Base-by-base conservation (phyloP, 2,329 filamentous ascomycete species). In the Exophiala sideris region DNA sequence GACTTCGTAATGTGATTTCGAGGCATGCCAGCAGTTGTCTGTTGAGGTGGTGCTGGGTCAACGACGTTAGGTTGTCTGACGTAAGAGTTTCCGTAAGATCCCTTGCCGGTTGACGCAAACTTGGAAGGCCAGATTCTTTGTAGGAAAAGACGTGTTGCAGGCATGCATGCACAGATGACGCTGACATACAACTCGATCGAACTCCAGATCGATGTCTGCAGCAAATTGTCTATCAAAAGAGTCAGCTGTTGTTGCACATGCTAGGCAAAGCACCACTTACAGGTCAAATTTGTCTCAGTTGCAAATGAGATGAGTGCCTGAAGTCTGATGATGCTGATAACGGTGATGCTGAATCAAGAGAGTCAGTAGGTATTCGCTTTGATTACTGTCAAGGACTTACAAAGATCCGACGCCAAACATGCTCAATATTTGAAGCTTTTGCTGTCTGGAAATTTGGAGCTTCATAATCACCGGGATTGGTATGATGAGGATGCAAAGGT, bases 391-490 rank as follows among this genome's bases (percentile, higher is more conserved):
- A 40, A 41, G 11, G n/a, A 64, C 70, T 62, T 65, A 71, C 70
- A 74, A 68, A 38, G 71, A 64, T 5, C 79, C 78, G 8, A 80
- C 71, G 16, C 70, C 68, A 53, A 81, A 81, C 77, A 81, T 80
- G 52, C 78, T 55, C 8, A 68, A 67, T 2, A 80, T 71, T 12
- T 75, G 70, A 14, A 75, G 38, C 66, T 78, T 81, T 65, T 76
- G 79, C 57, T 70, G 75, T 69, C 71, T 74, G 48, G 73, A 71
- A 24, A 80, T 55, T 2, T 73, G 70, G n/a, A 66, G 63, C 0
- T 63, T 54, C 16, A 65, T 63, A 2, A 81, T 61, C 48, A 78
- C 72, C 18, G 70, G 73, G 4, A 80, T 62, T 0, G 81, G 80
- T 2, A 83, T 66, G 0, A 65, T 71, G 21, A 83, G 69, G 63